Base-by-base conservation (phyloP, 106 monocot species). In the Apostasia ramifera region DNA sequence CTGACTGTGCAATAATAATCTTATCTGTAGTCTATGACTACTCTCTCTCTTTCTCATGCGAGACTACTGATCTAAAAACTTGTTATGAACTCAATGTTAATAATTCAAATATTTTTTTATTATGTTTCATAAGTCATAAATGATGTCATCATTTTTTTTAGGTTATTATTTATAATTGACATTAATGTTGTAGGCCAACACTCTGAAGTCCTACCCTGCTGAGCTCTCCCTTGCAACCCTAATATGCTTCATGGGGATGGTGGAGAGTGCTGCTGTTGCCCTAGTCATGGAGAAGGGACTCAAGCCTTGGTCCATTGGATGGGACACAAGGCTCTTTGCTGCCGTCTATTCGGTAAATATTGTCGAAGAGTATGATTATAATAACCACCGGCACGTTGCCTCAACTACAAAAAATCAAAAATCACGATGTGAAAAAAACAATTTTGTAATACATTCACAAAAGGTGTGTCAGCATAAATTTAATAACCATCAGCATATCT, bases 181-280 rank as follows among this genome's bases (percentile, higher is more conserved):
- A 15, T 2, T 3, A 2, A 45, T 11, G 44, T 54, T 63, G 64
- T 65, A 94, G 94, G 74, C 90, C 14, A 68, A 85, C 45, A 87
- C 84, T 12, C 66, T 94, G 42, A 76, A 59, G 62, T 68, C 85
- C 5, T 94, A 87, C 57, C 94, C 94, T 4, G 87, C 87, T 3
- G 87, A 87, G 76, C 76, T 94, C 41, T 85, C 90, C 11, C 61
- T 94, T 59, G 70, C 79, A 1, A 74, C 78, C 14, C 75, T 78
- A 78, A 90, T 87, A 80, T 94, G 94, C 76, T 5, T 79, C 40
- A 63, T 78, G 69, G 94, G 94, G 13, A 78, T 78, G 51, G 67
- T 75, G 45, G 58, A 83, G 50, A 80, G 85, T 42, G 63, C 66
- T 0, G 66, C 69, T 2, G 74, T 90, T 12, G 78, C 90, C 1